phyloP scores from a whole-genome alignment of 2,329 filamentous ascomycete species.

The Trichophyton verrucosum region DNA sequence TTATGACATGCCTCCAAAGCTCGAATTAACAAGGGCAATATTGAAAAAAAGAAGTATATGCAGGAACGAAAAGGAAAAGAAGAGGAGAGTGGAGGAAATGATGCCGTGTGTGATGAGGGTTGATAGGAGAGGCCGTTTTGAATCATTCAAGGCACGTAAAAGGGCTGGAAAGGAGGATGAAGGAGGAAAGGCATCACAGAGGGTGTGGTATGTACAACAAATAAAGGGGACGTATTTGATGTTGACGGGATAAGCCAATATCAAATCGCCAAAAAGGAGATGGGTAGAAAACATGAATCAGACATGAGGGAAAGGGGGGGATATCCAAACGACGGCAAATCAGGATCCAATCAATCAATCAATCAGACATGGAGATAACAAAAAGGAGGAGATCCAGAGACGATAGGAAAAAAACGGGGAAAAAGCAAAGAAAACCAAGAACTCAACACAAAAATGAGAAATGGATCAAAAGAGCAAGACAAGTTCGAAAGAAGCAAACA shows the following conservation, averaged over 20 bases:
- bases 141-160: neutral
- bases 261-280: neutral
- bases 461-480: neutral
- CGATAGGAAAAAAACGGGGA: neutral
- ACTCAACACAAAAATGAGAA: neutral
- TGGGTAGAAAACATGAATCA: neutral
- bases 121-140: neutral
- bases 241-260: neutral
- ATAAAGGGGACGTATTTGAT: neutral
- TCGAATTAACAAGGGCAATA: slow-evolving; percentile 1
- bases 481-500: neutral
- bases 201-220: neutral
- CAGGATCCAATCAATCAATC: no score
- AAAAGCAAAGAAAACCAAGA: neutral
- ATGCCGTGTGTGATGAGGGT: neutral
- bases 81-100: neutral
- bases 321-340: slow-evolving; percentile 1
- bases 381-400: neutral
- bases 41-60: slow-evolving; percentile 4
- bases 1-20: neutral
- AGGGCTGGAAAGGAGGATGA: neutral
- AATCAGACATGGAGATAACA: neutral
- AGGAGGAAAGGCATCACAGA: neutral
- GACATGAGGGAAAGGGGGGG: neutral
- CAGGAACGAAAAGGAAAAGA: neutral